Evolutionary conservation across 1,284 basidiomycete species (phyloP), one percentile per base, ranked within the genome.

Genomic region (Ganoderma meredithae): DNA sequence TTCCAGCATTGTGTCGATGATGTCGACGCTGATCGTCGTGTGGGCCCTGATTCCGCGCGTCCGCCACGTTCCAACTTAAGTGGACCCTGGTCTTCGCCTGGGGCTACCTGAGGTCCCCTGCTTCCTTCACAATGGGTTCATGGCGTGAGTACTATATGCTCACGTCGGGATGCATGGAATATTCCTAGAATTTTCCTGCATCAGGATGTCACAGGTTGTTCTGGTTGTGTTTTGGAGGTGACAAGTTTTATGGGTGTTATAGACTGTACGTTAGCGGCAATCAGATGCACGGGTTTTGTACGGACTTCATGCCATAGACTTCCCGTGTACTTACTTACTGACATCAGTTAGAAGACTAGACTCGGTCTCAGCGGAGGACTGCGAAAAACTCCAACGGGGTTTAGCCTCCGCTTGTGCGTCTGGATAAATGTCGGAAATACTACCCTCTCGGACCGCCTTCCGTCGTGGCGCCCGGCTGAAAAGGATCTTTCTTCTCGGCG

Each of bases 21-120:
- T 79, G 77, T 76, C 75, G 61, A 77, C 75, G 15, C 76, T 79
- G 78, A 75, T 77, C 39, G 72, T 79, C 62, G 73, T 79, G 22
- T 79, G 78, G 78, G 76, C 76, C 7, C 63, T 79, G 25, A 73
- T 79, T 12, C 78, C 78, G 25, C 69, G 72, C 44, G 74, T 73
- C 27, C 77, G 76, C 33, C 75, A 74, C 33, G 69, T 76, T 31
- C 71, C 71, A 12, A 72, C 71, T 3, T 70, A 58, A 19, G 4
- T 43, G 4, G 49, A 31, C 27, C 3, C 2, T 31, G 1, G 3
- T 3, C 27, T 31, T 31, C 27, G 3, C 27, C 27, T 3, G 3
- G 27, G 27, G 1, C 27, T 1, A 31, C 27, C 27, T 31, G 27
- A 31, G 27, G 3, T 3, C 27, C 1, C 2, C 27, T 31, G 27